Percentiles rank a stretch among this genome's conserved stretches.
These are phyloP conservation scores for Leishmania arabica DNA, from an alignment of 208 protist species.

Conservation along the genomic window DNA sequence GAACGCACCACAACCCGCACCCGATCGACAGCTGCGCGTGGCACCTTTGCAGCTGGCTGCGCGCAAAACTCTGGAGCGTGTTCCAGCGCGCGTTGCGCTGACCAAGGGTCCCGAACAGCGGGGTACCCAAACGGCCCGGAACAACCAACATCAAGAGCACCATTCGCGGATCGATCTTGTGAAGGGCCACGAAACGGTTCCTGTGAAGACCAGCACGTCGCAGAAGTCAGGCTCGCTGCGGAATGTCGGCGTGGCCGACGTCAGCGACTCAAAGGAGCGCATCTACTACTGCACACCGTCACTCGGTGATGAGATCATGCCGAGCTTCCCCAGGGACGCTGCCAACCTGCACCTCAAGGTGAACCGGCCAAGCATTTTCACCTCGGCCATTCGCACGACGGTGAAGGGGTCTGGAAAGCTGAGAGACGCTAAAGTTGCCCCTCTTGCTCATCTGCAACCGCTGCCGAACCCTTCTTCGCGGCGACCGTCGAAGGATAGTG, in stretches of 20 bases:
- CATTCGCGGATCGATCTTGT: background rate
- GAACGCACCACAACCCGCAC: background rate
- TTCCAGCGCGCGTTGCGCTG: background rate
- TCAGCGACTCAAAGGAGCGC: conserved; percentile 9
- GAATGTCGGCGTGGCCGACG: background rate
- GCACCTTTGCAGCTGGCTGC: background rate
- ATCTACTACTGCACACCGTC: conserved; percentile 10
- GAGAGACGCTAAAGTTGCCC: background rate
- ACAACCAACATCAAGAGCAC: background rate
- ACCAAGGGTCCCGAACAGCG: background rate
- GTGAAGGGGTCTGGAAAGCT: background rate
- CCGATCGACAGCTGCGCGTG: background rate
- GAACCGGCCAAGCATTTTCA: background rate
- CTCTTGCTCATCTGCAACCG: background rate
- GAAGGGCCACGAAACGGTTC: background rate
- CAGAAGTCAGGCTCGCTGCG: conserved; percentile 9
- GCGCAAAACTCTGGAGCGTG: background rate
- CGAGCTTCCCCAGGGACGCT: background rate
- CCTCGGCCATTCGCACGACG: background rate
- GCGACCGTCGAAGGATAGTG: background rate
- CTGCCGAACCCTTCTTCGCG: background rate
- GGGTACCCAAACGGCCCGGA: background rate
- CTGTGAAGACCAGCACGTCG: background rate
- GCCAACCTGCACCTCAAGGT: conserved; percentile 13
- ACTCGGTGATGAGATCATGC: background rate